Evolutionary conservation across 2,329 filamentous ascomycete species (phyloP).

Genomic region (Zymoseptoria ardabiliae): DNA sequence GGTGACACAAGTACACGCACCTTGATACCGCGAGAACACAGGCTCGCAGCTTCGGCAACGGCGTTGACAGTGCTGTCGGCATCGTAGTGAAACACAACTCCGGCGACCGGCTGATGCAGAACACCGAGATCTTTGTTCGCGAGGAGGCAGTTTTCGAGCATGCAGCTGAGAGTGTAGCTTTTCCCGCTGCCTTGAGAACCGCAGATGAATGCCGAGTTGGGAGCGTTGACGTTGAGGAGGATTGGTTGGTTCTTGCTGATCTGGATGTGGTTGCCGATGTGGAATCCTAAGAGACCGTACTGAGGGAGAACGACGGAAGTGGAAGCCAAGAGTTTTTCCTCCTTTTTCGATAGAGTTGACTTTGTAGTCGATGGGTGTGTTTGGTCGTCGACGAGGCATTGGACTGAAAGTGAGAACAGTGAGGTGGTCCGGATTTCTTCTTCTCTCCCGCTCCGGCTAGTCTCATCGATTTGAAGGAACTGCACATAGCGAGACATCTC

Average conservation of each 20-base stretch:
- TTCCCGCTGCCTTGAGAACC: slow-evolving; percentile 58
- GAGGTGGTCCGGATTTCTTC: slow-evolving; percentile 22
- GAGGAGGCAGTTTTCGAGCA: slow-evolving; percentile 54
- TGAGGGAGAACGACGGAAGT: slow-evolving; percentile 14
- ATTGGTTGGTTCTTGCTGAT: slow-evolving; percentile 26
- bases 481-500: neutral
- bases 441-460: slow-evolving; percentile 4
- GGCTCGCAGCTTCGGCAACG: slow-evolving; percentile 52
- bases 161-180: slow-evolving; percentile 51
- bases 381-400: slow-evolving; percentile 8
- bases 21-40: slow-evolving; percentile 42
- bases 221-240: slow-evolving; percentile 48
- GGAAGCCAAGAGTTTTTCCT: neutral
- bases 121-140: slow-evolving; percentile 35
- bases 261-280: slow-evolving; percentile 9
- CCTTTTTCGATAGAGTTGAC: neutral
- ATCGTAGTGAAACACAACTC: slow-evolving; percentile 54
- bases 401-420: slow-evolving; percentile 21
- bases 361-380: neutral
- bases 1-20: slow-evolving; percentile 48
- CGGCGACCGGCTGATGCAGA: slow-evolving; percentile 48
- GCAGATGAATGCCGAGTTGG: slow-evolving; percentile 55
- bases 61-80: slow-evolving; percentile 39
- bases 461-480: neutral
- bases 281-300: slow-evolving; percentile 22